Evolutionary conservation across 441 rosid species (phyloP), one percentile per base, ranked within the genome.

Genomic region (Croton laevigatus): DNA sequence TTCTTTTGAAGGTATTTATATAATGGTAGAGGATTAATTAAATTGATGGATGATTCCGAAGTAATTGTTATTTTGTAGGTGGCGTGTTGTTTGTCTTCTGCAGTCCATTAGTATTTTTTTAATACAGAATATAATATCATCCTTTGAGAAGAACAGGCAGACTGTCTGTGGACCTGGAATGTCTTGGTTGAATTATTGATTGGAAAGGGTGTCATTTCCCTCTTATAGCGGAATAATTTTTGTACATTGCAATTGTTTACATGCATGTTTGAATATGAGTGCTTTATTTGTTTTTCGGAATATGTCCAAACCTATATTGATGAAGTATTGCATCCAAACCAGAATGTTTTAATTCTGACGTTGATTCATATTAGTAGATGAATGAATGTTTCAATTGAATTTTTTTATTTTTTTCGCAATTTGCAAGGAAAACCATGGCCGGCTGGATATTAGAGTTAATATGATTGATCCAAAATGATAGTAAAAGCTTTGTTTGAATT

Each of bases 1-100:
- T 23, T 19, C 34, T 13, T 2, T 0, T 23, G 40, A 32, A 40
- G 73, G 63, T 37, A 71, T 74, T 69, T 79, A 76, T 79, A 16
- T 62, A 51, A 12, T 57, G n/a, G 62, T 36, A 20, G 23, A 70
- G 48, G 66, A 59, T 60, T 60, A 27, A 7, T 60, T 60, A 27
- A 7, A 17, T 42, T 27, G 20, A 48, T 11, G 8, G 16, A 4
- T 53, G 16, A 9, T 20, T 10, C 40, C 62, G 0, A 42, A 17
- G 20, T 23, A 23, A 38, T 69, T 71, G 45, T 71, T 42, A 10
- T 5, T 54, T 59, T 12, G 17, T 34, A 20, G 34, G 4, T 23
- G 42, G 52, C 52, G 61, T 49, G 8, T 36, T 34, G 32, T 27
- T 8, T 6, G 0, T 3, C 4, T 2, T 38, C 11, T 59, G 70